These are phyloP conservation scores for Epichloe elymi DNA, from an alignment of 2,329 filamentous ascomycete species.

Conservation along the genomic window DNA sequence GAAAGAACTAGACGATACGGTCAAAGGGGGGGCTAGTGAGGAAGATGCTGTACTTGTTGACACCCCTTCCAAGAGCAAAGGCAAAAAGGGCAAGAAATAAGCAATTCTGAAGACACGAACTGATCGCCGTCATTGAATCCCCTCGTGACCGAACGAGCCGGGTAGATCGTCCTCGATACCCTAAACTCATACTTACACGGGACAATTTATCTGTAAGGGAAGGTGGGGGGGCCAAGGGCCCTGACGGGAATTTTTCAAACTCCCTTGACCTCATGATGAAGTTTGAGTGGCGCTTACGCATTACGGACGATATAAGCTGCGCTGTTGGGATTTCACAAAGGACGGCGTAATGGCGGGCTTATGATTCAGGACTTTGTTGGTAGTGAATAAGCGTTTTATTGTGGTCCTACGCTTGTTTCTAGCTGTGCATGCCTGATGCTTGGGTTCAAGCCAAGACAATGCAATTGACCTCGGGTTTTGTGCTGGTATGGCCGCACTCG, in stretches of 20 bases:
- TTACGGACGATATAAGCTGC: not conserved
- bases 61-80: constrained; percentile 39
- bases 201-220: not conserved
- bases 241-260: not conserved
- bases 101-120: not conserved
- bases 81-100: constrained; percentile 46
- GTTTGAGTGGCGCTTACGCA: not conserved
- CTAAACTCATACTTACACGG: not conserved
- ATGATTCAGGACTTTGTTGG: not conserved
- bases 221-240: not conserved
- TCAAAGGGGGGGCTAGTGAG: constrained; percentile 20
- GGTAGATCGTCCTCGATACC: not conserved
- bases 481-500: too few relatives aligned
- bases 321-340: not conserved
- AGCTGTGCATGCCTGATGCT: not conserved
- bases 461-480: too few relatives aligned
- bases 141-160: not conserved
- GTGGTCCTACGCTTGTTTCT: not conserved
- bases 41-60: constrained; percentile 61
- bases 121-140: not conserved
- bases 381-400: not conserved
- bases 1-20: constrained; percentile 63
- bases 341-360: not conserved
- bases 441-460: not conserved
- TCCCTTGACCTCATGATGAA: not conserved